phyloP scores from a whole-genome alignment of 306 rosid species.

The Cucumis sativus region Cucumber_9930_V3 NC_026655.2:694001-694500 shows the following conservation, averaged over 20 bases:
- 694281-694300: neutral
- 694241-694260: neutral
- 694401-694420: neutral
- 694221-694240: neutral
- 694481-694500: too few species aligned
- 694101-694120: neutral
- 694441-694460: too few species aligned
- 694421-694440: too few species aligned
- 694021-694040: neutral
- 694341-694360: neutral
- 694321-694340: neutral
- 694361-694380: neutral
- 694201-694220: too few species aligned
- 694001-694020: neutral
- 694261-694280: neutral
- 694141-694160: neutral
- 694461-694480: too few species aligned
- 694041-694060: neutral
- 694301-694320: neutral
- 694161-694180: neutral
- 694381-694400: neutral
- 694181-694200: neutral
- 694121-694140: neutral
- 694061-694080: slow-evolving; percentile 1
- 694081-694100: neutral